Evolutionary conservation across 495 filamentous ascomycete species (phyloP), one percentile per base, ranked within the genome.

Genomic region (Xylona heveae): DNA sequence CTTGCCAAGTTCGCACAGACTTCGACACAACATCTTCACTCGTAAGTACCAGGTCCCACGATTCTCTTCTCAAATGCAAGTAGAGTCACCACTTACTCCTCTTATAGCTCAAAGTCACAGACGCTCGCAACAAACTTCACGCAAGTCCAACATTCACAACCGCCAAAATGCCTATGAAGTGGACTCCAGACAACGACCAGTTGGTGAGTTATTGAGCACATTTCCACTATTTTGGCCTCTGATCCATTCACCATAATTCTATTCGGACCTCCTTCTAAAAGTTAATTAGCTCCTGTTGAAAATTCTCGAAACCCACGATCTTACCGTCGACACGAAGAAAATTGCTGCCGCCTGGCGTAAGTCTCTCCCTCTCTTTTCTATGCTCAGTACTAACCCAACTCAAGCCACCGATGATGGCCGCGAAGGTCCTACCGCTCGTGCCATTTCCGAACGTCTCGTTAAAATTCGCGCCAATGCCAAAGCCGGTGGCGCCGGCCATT

Each of bases 371-470:
- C 16, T 10, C 23, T 25, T 25, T 8, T 13, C 23, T 25, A 13
- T 8, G 8, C 23, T 13, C 13, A 8, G 23, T 7, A 13, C 7
- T 25, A 25, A 13, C 13, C 23, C 29, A 23, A 35, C 14, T 26
- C 15, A 2, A 4, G 2, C 8, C 8, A 24, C 13, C 23, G 29
- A 42, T 2, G 30, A 26, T 6, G 37, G 22, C 21, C 14, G 44
- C 8, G 40, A 51, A 5, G 42, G 38, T 5, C 59, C 59, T 1
- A 64, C 60, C 17, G 39, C 56, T 0, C 55, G 60, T 17, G 61
- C 61, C n/a, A 60, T 65, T 33, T 49, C 44, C 6, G 61, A 64
- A 35, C 58, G 55, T 4, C 48, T 65, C 0, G 36, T 45, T n/a
- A 52, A 45, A 8, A 58, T 65, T 33, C 55, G 57, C 23, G 36